Conservation (phyloP, 2,329 filamentous ascomycete genomes). For the Alternaria novae-zelandiae region DNA sequence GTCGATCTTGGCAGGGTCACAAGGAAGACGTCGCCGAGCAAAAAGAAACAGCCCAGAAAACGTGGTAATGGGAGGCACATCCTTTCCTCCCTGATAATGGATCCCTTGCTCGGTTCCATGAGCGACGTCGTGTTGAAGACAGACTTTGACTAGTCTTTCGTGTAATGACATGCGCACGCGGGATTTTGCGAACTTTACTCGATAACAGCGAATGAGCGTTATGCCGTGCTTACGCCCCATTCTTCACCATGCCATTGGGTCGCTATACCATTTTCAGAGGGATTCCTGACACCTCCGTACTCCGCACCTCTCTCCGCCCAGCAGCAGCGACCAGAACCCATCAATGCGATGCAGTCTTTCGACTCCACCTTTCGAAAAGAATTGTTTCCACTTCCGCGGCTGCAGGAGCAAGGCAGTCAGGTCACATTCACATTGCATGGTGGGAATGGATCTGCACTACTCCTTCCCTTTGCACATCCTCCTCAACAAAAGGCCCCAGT, state of each 20-base stretch:
- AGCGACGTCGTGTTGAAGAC: conserved; percentile 2
- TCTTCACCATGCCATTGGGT: not conserved
- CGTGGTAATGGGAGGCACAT: conserved; percentile 4
- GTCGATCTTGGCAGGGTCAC: conserved; percentile 10
- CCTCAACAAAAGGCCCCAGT: conserved; percentile 6
- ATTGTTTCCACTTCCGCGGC: not conserved
- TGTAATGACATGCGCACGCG: not conserved
- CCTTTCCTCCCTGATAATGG: not conserved
- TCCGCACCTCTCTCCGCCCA: not conserved
- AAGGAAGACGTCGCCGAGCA: not conserved
- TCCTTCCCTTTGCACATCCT: conserved; percentile 1
- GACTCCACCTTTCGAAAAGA: not conserved
- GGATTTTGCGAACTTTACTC: not conserved
- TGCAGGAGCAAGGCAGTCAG: not conserved
- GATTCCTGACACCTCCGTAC: not conserved
- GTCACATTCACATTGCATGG: not conserved
- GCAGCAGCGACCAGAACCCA: not conserved
- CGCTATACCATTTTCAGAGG: not conserved
- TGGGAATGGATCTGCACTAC: not conserved
- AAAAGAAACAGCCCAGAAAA: conserved; percentile 2
- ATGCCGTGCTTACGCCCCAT: conserved; percentile 10
- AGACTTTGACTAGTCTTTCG: not conserved
- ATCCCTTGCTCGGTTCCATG: not conserved
- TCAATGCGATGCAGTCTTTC: conserved; percentile 1
- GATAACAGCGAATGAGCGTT: conserved; percentile 1